Percentiles rank a stretch among this genome's conserved stretches.
Conservation (phyloP, 192 early-diverging fungal genomes). For the Coemansia sp. region DNA sequence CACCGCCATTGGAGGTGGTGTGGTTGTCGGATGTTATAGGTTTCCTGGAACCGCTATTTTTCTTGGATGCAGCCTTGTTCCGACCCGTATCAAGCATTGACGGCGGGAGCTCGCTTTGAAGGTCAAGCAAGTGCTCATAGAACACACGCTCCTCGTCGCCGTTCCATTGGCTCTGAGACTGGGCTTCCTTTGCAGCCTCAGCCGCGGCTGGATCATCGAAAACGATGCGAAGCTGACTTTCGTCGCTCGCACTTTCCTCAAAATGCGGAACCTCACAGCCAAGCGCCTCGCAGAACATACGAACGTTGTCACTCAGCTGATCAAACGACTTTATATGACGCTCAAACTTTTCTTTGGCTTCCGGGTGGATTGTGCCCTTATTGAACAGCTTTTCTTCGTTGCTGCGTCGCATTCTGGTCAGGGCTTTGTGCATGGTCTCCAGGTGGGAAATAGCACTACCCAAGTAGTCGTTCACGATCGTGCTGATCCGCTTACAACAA, state of each 20-base stretch:
- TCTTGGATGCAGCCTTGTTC: constrained; percentile 10
- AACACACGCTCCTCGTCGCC: constrained; percentile 91
- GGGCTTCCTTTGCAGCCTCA: constrained; percentile 7
- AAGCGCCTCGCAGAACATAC: constrained; percentile 71
- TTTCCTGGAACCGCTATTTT: neutral
- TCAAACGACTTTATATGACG: constrained; percentile 28
- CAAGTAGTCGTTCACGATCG: constrained; percentile 41
- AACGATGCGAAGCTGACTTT: constrained; percentile 43
- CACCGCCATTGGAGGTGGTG: neutral
- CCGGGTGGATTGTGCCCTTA: constrained; percentile 61
- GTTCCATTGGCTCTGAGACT: constrained; percentile 70
- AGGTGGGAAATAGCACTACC: constrained; percentile 42
- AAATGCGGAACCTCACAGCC: constrained; percentile 77
- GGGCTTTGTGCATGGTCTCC: constrained; percentile 52
- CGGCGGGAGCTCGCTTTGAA: constrained; percentile 79
- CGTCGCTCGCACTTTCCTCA: constrained; percentile 67
- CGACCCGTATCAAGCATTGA: constrained; percentile 66
- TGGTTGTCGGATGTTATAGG: neutral
- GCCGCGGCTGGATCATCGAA: constrained; percentile 33
- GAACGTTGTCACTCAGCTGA: constrained; percentile 34
- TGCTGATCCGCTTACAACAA: constrained; percentile 24
- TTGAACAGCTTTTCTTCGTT: constrained; percentile 83
- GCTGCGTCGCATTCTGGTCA: constrained; percentile 72
- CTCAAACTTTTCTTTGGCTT: constrained; percentile 41
- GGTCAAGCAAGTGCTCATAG: constrained; percentile 85